These are phyloP conservation scores for Epichloe typhina DNA, from an alignment of 2,329 filamentous ascomycete genomes.

Conservation along the genomic window DNA sequence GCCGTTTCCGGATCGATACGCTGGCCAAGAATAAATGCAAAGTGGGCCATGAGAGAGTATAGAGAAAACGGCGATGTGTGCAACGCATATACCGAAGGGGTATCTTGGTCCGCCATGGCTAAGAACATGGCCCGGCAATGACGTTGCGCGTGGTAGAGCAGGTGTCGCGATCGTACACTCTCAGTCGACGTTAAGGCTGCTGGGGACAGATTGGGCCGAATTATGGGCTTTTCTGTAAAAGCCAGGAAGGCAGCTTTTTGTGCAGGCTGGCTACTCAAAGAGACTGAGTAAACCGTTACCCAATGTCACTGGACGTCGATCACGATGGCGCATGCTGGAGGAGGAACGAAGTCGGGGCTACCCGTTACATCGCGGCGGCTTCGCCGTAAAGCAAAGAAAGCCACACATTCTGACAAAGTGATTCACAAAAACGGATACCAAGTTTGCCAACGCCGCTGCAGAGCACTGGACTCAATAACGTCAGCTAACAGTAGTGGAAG, in stretches of 20 bases:
- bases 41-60: constrained; percentile 19
- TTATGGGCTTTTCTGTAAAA: not conserved
- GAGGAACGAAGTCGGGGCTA: not conserved
- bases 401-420: not conserved
- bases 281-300: not conserved
- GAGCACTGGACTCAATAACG: not conserved
- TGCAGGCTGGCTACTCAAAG: not conserved
- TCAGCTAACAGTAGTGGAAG: too few species aligned
- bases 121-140: not conserved
- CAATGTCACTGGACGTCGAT: not conserved
- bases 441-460: not conserved
- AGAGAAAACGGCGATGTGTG: constrained; percentile 18
- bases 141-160: not conserved
- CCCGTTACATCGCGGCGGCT: constrained; percentile 5
- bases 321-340: not conserved
- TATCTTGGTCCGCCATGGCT: constrained; percentile 7
- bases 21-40: constrained; percentile 15
- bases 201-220: not conserved
- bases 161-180: not conserved
- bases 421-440: not conserved
- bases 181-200: not conserved
- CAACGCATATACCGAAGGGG: constrained; percentile 12
- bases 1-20: constrained; percentile 13
- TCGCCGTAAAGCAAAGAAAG: not conserved
- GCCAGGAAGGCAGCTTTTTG: not conserved